Conservation (phyloP, 495 filamentous ascomycete genomes). For the Margaritispora aquatica region DNA sequence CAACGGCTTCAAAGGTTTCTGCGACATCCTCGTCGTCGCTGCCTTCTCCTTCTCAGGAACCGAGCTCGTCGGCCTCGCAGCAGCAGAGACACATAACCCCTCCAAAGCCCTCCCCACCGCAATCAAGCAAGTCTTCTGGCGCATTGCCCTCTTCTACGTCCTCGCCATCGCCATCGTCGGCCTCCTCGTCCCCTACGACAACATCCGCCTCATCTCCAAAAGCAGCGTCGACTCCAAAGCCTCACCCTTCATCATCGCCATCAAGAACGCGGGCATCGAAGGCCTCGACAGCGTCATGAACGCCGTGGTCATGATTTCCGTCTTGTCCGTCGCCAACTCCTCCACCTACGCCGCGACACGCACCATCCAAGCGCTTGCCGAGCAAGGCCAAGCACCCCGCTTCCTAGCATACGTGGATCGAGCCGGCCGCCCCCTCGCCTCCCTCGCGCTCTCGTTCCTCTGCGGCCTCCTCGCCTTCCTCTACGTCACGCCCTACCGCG, state of each 20-base stretch:
- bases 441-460: constrained; percentile 60
- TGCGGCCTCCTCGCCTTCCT: constrained; percentile 77
- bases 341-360: constrained; percentile 82
- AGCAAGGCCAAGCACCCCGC: constrained; percentile 73
- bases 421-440: constrained; percentile 71
- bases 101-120: constrained; percentile 80
- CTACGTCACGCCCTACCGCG: constrained; percentile 56
- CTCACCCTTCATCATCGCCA: constrained; percentile 88
- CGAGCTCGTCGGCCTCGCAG: constrained; percentile 84
- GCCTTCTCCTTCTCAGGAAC: constrained; percentile 91
- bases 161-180: constrained; percentile 69
- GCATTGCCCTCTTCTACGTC: constrained; percentile 79
- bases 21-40: constrained; percentile 87
- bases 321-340: constrained; percentile 88
- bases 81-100: constrained; percentile 82
- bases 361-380: constrained; percentile 78
- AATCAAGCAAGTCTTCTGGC: constrained; percentile 94
- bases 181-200: constrained; percentile 64
- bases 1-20: constrained; percentile 91
- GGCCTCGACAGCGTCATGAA: constrained; percentile 83
- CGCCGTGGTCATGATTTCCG: constrained; percentile 80
- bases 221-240: constrained; percentile 63
- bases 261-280: constrained; percentile 70
- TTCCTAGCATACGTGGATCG: constrained; percentile 80
- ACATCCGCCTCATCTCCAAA: constrained; percentile 47